Base-by-base conservation (phyloP, 2,329 filamentous ascomycete species). In the Alternaria viburni region DNA sequence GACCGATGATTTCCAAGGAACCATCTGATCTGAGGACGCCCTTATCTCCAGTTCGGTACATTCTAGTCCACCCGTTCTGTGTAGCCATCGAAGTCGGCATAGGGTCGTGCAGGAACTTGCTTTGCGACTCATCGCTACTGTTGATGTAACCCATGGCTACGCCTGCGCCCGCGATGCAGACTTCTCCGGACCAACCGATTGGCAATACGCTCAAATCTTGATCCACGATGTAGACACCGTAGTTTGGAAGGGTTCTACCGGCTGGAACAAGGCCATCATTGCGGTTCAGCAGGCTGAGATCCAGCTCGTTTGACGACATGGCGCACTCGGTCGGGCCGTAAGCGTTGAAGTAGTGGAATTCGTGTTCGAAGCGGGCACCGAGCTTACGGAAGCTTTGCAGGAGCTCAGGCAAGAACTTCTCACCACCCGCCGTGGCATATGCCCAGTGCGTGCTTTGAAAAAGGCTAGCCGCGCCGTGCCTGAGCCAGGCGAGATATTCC, bases 101-200 rank as follows among this genome's bases (percentile, higher is more conserved):
- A 6, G 9, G 65, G 59, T 43, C 54, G 5, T 10, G 47, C 36
- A 44, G 12, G 28, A 57, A 72, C 32, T 2, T 21, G 5, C 69
- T 72, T 6, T 69, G 54, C 7, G 74, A 71, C 0, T 66, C 52
- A 6, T 62, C 56, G 1, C 25, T 8, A 0, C 69, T 58, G 54
- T 74, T 69, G 0, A 81, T 52, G 55, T 84, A 84, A 9, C 57
- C 49, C 4, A 30, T 10, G 3, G 60, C 58, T 7, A 66, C 65
- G 4, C 83, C 82, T 13, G 72, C 80, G 28, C 86, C 74, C 13
- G 74, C 81, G 28, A 86, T 74, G 26, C 51, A 74, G 6, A 86
- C 73, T 11, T 74, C 83, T 5, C 85, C 85, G 0, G 78, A 68
- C 2, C 78, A 62, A 0, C 84, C 83, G 6, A 75, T 52, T 0